Percentiles rank a stretch among this genome's conserved stretches.
Evolutionary conservation across 495 filamentous ascomycete species (phyloP).

Genomic region (Cercophora sp.): DNA sequence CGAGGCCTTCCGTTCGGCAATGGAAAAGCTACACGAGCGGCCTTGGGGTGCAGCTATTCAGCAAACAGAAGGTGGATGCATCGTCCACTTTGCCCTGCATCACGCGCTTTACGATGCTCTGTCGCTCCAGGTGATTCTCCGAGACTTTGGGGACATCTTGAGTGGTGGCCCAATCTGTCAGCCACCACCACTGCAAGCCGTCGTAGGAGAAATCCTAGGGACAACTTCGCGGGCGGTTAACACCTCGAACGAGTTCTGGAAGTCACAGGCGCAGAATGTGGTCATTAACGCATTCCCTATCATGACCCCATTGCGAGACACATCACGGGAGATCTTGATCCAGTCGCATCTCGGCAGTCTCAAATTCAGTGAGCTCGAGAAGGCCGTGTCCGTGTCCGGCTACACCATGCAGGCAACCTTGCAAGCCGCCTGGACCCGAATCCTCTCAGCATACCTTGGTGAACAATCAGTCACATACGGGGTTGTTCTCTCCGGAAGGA

Average conservation of each 20-base stretch:
- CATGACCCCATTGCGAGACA: conserved; percentile 56
- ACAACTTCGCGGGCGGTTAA: conserved; percentile 32
- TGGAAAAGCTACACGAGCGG: conserved; percentile 10
- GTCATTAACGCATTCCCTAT: conserved; percentile 63
- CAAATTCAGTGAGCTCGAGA: conserved; percentile 45
- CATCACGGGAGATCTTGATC: conserved; percentile 32
- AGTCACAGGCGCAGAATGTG: conserved; percentile 44
- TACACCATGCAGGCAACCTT: conserved; percentile 67
- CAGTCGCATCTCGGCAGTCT: conserved; percentile 37
- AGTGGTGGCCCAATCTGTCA: not conserved
- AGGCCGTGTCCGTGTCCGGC: conserved; percentile 45
- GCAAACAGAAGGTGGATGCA: conserved; percentile 18
- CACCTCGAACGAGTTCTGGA: conserved; percentile 57
- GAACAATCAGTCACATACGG: conserved; percentile 67
- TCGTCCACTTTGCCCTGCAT: conserved; percentile 51
- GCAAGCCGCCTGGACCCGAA: conserved; percentile 68
- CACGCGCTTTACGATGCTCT: conserved; percentile 80
- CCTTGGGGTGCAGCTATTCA: conserved; percentile 32
- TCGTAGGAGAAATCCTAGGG: conserved; percentile 51
- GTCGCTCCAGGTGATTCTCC: conserved; percentile 57
- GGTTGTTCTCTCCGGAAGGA: conserved; percentile 67
- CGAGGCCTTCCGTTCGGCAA: conserved; percentile 8
- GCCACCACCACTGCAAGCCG: conserved; percentile 30
- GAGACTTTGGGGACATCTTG: conserved; percentile 42
- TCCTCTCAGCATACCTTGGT: conserved; percentile 69